These are phyloP conservation scores for Macrophomina phaseolina DNA, from an alignment of 2,329 filamentous ascomycete genomes.

Conservation along the genomic window DNA sequence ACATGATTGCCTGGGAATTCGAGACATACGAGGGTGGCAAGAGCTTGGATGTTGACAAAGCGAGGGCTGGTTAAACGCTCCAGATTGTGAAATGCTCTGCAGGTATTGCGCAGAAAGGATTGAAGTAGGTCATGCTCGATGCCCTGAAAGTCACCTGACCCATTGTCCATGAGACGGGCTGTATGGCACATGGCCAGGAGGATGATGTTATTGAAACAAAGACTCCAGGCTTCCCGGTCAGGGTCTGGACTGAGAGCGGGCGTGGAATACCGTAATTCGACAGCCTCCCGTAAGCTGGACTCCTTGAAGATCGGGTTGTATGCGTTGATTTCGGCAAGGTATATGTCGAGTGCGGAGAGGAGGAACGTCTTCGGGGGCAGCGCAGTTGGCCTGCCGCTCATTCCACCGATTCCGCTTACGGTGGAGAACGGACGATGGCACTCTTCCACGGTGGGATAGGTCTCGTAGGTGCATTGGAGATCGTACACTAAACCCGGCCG, in stretches of 20 bases:
- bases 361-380: conserved; percentile 2
- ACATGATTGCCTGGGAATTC: not conserved
- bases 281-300: conserved; percentile 2
- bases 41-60: conserved; percentile 1
- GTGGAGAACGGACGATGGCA: not conserved
- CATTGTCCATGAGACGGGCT: not conserved
- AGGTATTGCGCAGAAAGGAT: not conserved
- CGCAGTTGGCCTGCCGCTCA: not conserved
- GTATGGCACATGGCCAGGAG: conserved; percentile 9
- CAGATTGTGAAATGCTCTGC: conserved; percentile 1
- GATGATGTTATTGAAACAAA: conserved; percentile 8
- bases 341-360: conserved; percentile 4
- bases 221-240: conserved; percentile 1
- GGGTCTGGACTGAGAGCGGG: not conserved
- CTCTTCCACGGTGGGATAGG: not conserved
- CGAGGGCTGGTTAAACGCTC: not conserved
- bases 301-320: conserved; percentile 5
- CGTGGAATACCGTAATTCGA: not conserved
- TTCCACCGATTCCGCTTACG: not conserved
- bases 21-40: not conserved
- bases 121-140: conserved; percentile 5
- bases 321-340: not conserved
- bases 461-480: not conserved
- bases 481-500: not conserved
- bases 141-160: not conserved